Evolutionary conservation across 2,329 filamentous ascomycete genomes (phyloP), one percentile per base, ranked within the genome.

Genomic region (Aspergillus novofumigatus): DNA sequence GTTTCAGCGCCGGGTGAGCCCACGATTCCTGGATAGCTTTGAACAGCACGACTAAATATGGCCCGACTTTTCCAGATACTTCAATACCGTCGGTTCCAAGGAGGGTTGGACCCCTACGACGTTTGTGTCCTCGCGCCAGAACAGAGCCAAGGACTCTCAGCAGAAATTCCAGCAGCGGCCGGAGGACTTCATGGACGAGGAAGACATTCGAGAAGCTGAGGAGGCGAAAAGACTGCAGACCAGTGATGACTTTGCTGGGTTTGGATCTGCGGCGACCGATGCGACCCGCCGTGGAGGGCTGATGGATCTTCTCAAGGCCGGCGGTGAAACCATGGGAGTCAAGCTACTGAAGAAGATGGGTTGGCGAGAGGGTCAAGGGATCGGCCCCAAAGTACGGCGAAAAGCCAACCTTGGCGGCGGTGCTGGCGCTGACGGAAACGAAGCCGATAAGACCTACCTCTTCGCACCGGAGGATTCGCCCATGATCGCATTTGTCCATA

Each of bases 131-230:
- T 97, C 92, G 52, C 89, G 94, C 25, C 79, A 84, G 42, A 91
- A 90, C 67, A 89, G 92, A 55, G 86, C 83, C 62, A 90, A 90
- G 69, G 84, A 89, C 77, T 80, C 79, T n/a, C 81, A 83, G 55
- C 66, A 71, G 51, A 53, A 62, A 60, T 65, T 76, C 2, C 64
- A 82, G 61, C 86, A 89, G 69, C 85, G 87, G 50, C 84, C 86
- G 0, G 92, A 97, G 72, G 92, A 97, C 69, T 97, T 92, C 66
- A 99, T 99, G 94, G 94, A 99, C 67, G 93, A 96, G 45, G 94
- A 99, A 72, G 94, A 99, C 73, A 79, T 96, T 35, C 90, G 89
- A 6, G 92, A 96, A 71, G 89, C 88, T 0, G 91, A 89, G 57
- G 92, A 96, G 73, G 82, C 88, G 2, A 85, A 87, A 66, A 83